Evolutionary conservation across 495 filamentous ascomycete species (phyloP).

Genomic region (Wilcoxina mikolae): DNA sequence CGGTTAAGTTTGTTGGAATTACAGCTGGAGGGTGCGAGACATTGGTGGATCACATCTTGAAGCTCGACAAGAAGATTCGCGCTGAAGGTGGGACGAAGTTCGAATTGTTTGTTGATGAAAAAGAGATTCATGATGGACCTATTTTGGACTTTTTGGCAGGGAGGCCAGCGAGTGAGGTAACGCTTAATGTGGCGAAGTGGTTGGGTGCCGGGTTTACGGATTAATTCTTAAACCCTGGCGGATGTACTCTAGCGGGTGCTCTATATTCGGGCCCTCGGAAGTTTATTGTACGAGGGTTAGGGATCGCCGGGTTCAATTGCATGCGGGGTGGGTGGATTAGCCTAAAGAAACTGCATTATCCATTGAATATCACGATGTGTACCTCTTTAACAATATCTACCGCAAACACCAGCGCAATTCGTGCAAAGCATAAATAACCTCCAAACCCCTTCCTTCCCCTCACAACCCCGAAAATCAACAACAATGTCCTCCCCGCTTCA

Average conservation of each 20-base stretch:
- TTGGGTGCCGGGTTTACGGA: not conserved
- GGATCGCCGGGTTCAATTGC: too few species aligned
- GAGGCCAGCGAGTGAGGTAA: not conserved
- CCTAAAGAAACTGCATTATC: not conserved
- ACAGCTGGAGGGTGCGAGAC: not conserved
- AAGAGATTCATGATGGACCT: conserved; percentile 1
- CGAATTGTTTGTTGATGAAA: not conserved
- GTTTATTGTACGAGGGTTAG: not conserved
- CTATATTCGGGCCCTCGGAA: too few species aligned
- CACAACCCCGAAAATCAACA: not conserved
- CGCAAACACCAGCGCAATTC: not conserved
- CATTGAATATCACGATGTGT: not conserved
- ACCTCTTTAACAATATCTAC: not conserved
- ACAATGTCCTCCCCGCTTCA: conserved; percentile 31
- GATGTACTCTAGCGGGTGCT: too few species aligned
- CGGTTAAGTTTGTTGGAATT: not conserved
- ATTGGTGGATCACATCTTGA: not conserved
- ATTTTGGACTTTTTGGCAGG: not conserved
- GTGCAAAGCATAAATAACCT: not conserved
- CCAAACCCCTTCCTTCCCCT: too few species aligned
- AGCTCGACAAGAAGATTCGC: not conserved
- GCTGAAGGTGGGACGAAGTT: not conserved
- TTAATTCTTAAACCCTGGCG: not conserved
- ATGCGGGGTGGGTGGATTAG: too few species aligned
- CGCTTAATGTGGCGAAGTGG: not conserved